Percentiles rank a stretch among this genome's conserved stretches.
phyloP scores from a whole-genome alignment of 148 eudicot species.

The Drosera capensis region DNA sequence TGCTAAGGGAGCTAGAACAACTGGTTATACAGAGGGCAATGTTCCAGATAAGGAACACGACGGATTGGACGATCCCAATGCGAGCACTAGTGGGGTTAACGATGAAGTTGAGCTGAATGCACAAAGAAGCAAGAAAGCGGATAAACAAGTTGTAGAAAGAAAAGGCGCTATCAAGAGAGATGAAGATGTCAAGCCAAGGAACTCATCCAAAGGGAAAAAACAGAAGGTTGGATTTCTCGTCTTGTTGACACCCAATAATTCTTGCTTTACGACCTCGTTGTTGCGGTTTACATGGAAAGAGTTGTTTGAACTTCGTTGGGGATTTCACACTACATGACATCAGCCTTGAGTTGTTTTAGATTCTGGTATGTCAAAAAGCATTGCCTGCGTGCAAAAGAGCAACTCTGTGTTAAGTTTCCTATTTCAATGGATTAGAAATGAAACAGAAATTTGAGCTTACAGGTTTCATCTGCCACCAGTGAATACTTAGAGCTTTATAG shows the following conservation, averaged over 20 bases:
- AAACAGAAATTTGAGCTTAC: background rate
- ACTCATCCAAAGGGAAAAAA: constrained; percentile 53
- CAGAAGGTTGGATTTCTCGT: constrained; percentile 39
- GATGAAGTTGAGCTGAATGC: constrained; percentile 14
- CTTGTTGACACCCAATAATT: constrained; percentile 1
- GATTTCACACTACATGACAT: background rate
- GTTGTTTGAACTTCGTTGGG: background rate
- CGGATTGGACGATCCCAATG: constrained; percentile 11
- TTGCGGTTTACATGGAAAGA: background rate
- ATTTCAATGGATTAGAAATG: background rate
- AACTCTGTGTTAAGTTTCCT: no score
- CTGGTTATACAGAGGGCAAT: constrained; percentile 11
- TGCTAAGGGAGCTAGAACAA: constrained; percentile 8
- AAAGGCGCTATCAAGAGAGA: constrained; percentile 42
- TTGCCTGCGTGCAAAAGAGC: no score
- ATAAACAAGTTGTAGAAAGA: constrained; percentile 23
- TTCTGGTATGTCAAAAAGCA: background rate
- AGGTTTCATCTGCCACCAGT: no score
- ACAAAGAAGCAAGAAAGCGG: constrained; percentile 16
- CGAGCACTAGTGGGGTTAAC: constrained; percentile 12
- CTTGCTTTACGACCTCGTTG: background rate
- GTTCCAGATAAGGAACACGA: constrained; percentile 14
- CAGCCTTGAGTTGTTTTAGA: background rate
- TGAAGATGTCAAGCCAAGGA: constrained; percentile 34
- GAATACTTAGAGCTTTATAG: no score